These are phyloP conservation scores for Venturia oleaginea DNA, from an alignment of 2,329 filamentous ascomycete genomes.

Conservation along the genomic window DNA sequence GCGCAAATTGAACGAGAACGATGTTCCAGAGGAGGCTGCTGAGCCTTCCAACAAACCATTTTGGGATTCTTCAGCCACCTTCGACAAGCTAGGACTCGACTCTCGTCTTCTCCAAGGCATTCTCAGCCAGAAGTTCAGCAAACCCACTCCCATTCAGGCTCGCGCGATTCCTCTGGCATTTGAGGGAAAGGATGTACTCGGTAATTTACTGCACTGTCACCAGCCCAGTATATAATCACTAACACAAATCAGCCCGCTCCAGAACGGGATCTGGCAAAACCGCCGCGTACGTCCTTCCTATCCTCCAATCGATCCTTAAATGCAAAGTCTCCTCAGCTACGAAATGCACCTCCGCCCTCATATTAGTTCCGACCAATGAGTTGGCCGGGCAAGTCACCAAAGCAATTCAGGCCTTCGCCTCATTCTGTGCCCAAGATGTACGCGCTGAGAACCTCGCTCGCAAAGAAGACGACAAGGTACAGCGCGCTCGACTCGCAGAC, in stretches of 20 bases:
- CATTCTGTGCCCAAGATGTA: conserved; percentile 78
- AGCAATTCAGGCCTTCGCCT: conserved; percentile 64
- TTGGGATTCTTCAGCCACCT: conserved; percentile 38
- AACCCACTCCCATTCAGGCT: conserved; percentile 81
- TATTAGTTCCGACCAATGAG: conserved; percentile 90
- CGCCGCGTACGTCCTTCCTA: conserved; percentile 83
- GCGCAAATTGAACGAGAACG: conserved; percentile 41
- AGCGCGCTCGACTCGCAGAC: conserved; percentile 75
- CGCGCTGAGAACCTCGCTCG: conserved; percentile 78
- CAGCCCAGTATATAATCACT: conserved; percentile 13
- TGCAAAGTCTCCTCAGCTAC: conserved; percentile 57
- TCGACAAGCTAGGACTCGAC: conserved; percentile 72
- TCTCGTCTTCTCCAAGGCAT: conserved; percentile 78
- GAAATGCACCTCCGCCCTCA: conserved; percentile 61
- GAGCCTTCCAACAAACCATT: conserved; percentile 16
- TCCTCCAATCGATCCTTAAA: conserved; percentile 76
- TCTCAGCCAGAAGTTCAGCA: conserved; percentile 71
- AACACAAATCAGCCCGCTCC: conserved; percentile 56
- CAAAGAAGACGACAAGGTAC: conserved; percentile 82
- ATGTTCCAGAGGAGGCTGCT: conserved; percentile 32
- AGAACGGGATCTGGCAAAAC: conserved; percentile 97
- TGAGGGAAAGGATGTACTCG: conserved; percentile 77
- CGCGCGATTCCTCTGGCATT: conserved; percentile 82
- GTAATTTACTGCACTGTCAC: conserved; percentile 24
- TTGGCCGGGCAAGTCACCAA: conserved; percentile 86